Evolutionary conservation across 345 rosid genomes (phyloP), one percentile per base, ranked within the genome.

Genomic region (Viola odorata): DNA sequence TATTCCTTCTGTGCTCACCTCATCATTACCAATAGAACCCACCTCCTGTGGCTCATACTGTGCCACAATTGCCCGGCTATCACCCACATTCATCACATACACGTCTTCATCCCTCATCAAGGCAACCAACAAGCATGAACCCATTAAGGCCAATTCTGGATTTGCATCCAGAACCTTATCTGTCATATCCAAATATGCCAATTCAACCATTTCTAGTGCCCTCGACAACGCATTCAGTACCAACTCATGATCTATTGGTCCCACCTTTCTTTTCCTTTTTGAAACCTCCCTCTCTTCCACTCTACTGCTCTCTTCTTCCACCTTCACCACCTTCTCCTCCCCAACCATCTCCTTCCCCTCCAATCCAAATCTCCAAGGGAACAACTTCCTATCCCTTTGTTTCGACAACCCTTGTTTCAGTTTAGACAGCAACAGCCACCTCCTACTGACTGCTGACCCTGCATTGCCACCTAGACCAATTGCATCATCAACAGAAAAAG

Each of bases 81-180:
- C 99, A 66, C 99, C 97, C 66, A 92, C 84, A 72, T 92, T 89
- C 99, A 92, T 92, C 67, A 87, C 90, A 70, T 90, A 92, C 38
- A 87, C 97, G 72, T 92, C 99, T 65, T 87, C 99, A 56, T 87
- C 97, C 69, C 97, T 84, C 99, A 92, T 92, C 75, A 92, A 63
- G 17, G 75, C 97, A 60, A 86, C 99, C 73, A 92, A 77, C 70
- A 92, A 78, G 67, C 99, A 92, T 0, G 96, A 92, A 45, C 99
- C 99, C 99, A 92, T 92, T 72, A 92, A 78, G 13, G 97, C 99
- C 58, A 92, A 82, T 85, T 92, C 99, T 0, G 97, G 97, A 77
- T 92, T 87, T 17, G 85, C 73, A 54, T 77, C 85, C 16, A 92
- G 82, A 64, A 90, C 88, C 82, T 92, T 92, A 56, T 89, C 97